Evolutionary conservation across 805 yeast genomes (phyloP).

Genomic region (Sugiyamaella chiloensis): DNA sequence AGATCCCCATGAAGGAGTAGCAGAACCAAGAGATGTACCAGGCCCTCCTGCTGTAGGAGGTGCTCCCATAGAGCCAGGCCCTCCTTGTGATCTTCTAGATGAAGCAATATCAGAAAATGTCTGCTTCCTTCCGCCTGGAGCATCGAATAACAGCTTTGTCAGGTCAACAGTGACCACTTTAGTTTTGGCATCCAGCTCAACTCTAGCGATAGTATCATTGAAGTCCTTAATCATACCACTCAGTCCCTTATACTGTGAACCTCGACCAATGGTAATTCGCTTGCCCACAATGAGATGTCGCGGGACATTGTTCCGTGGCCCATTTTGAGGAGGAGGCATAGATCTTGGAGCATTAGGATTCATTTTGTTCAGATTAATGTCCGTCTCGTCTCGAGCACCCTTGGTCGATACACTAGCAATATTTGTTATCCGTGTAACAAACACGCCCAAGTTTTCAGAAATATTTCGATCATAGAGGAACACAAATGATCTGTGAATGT

Average conservation of each 20-base stretch:
- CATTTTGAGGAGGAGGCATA: constrained; percentile 47
- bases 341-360: constrained; percentile 61
- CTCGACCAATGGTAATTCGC: constrained; percentile 78
- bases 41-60: constrained; percentile 45
- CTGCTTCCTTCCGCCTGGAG: constrained; percentile 10
- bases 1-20: constrained; percentile 37
- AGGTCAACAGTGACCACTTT: constrained; percentile 85
- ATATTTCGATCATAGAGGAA: constrained; percentile 79
- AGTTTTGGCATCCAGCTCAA: constrained; percentile 89
- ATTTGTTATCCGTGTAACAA: constrained; percentile 70
- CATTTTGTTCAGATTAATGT: constrained; percentile 63
- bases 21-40: constrained; percentile 23
- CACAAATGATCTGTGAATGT: constrained; percentile 74
- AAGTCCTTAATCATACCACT: constrained; percentile 92
- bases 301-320: constrained; percentile 31
- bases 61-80: constrained; percentile 35
- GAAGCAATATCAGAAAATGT: constrained; percentile 1
- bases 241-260: constrained; percentile 91
- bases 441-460: constrained; percentile 85
- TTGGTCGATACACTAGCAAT: constrained; percentile 84
- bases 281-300: constrained; percentile 80
- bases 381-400: constrained; percentile 54
- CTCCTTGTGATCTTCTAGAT: constrained; percentile 25
- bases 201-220: constrained; percentile 85
- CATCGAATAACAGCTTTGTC: constrained; percentile 68